Percentiles rank a stretch among this genome's conserved stretches.
Conservation (phyloP, 2,329 filamentous ascomycete species). For the Cladosporium sp. region DNA sequence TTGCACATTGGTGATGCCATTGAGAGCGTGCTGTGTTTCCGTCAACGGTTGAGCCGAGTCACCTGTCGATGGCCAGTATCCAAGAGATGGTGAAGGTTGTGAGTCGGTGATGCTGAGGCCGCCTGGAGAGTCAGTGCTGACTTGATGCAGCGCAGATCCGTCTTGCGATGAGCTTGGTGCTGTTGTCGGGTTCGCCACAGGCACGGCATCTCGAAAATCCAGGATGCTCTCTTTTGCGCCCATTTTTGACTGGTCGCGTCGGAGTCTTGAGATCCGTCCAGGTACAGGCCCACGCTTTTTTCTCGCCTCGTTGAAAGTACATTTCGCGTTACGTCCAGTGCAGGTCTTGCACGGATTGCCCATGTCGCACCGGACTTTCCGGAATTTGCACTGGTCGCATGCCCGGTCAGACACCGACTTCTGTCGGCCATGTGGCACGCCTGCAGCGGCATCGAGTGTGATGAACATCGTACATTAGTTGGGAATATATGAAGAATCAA, state of each 20-base stretch:
- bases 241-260: conserved; percentile 28
- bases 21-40: not conserved
- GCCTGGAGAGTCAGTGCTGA: conserved; percentile 7
- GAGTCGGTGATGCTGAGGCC: not conserved
- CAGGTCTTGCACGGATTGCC: conserved; percentile 37
- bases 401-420: conserved; percentile 28
- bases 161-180: not conserved
- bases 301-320: conserved; percentile 39
- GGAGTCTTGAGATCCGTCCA: conserved; percentile 37
- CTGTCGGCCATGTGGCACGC: conserved; percentile 13
- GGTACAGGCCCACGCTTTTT: conserved; percentile 38
- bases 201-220: conserved; percentile 12
- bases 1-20: not conserved
- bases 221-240: not conserved
- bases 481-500: too few relatives aligned
- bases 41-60: not conserved
- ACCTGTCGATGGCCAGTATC: not conserved
- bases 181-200: not conserved
- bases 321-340: conserved; percentile 36
- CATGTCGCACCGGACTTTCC: conserved; percentile 38
- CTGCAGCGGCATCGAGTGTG: conserved; percentile 21
- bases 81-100: not conserved
- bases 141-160: conserved; percentile 1
- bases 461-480: conserved; percentile 18
- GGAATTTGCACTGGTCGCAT: conserved; percentile 39